Evolutionary conservation across 2,329 filamentous ascomycete genomes (phyloP), one percentile per base, ranked within the genome.

Genomic region (Ustulina deusta): DNA sequence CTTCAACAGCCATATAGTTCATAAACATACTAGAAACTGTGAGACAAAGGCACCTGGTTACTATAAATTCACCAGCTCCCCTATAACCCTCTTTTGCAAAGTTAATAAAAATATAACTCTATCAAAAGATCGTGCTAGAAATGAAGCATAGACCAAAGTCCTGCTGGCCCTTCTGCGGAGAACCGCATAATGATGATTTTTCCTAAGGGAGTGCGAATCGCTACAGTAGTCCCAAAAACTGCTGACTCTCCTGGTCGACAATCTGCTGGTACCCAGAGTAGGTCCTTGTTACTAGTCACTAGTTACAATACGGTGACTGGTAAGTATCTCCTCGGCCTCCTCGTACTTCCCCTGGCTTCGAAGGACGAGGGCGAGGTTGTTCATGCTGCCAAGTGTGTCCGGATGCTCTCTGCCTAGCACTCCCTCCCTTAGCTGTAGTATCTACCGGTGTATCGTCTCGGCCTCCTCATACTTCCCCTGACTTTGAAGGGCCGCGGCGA

Each of bases 41-140:
- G 25, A 59, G 17, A 59, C 22, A 59, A 59, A 59, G n/a, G 56
- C 17, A 48, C 56, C 17, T 17, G 36, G 10, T 36, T 48, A 48
- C 40, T 59, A 59, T 59, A 48, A 46, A 59, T 59, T 59, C 17
- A 59, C 56, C 17, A 46, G 56, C 56, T 48, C 56, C 27, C 10
- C 7, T 59, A 48, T 17, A 48, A 48, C 27, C 27, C 42, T 48
- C 17, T 48, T 48, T 59, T 36, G 17, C 27, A 34, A 59, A 59
- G 55, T 38, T 57, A 32, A 15, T 57, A 57, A 46, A 55, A 57
- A 57, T 46, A 57, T 44, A 17, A 46, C 38, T 57, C 6, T 57
- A 57, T 46, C 20, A 10, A 46, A 57, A 6, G 22, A 46, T 57
- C 2, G 5, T 57, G 38, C 38, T 44, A 11, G 20, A 46, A 57